phyloP scores from a whole-genome alignment of 2,329 filamentous ascomycete species.

The Fusarium stilboides region DNA sequence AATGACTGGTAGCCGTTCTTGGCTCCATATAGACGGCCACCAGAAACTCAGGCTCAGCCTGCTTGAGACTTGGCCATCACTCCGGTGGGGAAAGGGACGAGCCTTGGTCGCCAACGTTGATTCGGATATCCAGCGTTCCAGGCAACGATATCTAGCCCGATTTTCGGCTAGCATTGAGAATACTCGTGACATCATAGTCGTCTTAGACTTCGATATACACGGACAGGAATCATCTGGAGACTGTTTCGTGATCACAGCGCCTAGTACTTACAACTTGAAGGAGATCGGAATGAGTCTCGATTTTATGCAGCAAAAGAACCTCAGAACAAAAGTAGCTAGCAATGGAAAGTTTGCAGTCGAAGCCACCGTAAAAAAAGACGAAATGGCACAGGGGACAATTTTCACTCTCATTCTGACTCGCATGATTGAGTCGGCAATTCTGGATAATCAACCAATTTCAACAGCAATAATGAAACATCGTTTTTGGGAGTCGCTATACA shows the following conservation, averaged over 20 bases:
- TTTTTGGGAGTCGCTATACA: neutral
- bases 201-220: neutral
- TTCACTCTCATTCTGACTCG: neutral
- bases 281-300: neutral
- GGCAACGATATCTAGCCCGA: neutral
- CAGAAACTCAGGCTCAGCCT: neutral
- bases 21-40: constrained; percentile 2
- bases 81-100: neutral
- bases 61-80: neutral
- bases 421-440: fast-evolving
- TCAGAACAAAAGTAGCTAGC: fast-evolving
- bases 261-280: fast-evolving
- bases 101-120: neutral
- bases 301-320: fast-evolving
- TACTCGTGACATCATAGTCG: neutral
- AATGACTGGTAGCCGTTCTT: neutral
- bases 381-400: neutral
- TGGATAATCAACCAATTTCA: neutral
- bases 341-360: neutral
- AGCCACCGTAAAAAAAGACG: neutral
- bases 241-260: neutral
- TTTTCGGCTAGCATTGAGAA: neutral
- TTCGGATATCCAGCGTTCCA: fast-evolving
- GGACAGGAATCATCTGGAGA: fast-evolving
- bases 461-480: fast-evolving